These are phyloP conservation scores for Heritiera fomes DNA, from an alignment of 345 rosid species.

Conservation along the genomic window DNA sequence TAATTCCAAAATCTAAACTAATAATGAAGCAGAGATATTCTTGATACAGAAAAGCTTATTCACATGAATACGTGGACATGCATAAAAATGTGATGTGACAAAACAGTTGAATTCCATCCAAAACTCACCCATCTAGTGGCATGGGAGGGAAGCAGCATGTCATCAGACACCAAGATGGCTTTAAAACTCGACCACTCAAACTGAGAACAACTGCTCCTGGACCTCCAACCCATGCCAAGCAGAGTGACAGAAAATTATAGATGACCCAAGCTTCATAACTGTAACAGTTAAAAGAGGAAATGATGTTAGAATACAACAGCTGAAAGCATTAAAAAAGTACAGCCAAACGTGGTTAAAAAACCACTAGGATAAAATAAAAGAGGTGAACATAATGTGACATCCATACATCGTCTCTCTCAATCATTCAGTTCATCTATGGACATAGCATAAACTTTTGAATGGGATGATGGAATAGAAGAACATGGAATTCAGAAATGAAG, in stretches of 20 bases:
- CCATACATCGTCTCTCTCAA: background rate
- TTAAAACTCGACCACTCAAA: constrained; percentile 76
- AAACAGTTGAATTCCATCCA: background rate
- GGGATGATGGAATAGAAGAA: background rate
- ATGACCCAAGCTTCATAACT: constrained; percentile 99
- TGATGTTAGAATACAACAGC: background rate
- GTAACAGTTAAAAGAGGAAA: constrained; percentile 32
- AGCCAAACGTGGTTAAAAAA: background rate
- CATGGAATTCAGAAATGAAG: background rate
- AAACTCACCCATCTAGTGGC: constrained; percentile 86
- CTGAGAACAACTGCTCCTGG: constrained; percentile 95
- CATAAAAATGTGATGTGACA: background rate
- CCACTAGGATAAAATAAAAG: background rate
- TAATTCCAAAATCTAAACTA: background rate
- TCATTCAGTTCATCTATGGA: background rate
- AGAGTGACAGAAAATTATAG: constrained; percentile 83
- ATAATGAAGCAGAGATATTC: background rate
- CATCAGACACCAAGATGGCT: constrained; percentile 84
- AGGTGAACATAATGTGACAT: background rate
- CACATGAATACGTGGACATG: background rate
- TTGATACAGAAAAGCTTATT: background rate
- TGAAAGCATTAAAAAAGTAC: background rate
- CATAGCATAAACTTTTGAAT: background rate
- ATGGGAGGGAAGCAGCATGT: constrained; percentile 91
- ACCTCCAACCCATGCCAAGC: constrained; percentile 99